These are phyloP conservation scores for Dactylorhiza incarnata DNA, from an alignment of 106 monocot genomes.

Conservation along the genomic window DNA sequence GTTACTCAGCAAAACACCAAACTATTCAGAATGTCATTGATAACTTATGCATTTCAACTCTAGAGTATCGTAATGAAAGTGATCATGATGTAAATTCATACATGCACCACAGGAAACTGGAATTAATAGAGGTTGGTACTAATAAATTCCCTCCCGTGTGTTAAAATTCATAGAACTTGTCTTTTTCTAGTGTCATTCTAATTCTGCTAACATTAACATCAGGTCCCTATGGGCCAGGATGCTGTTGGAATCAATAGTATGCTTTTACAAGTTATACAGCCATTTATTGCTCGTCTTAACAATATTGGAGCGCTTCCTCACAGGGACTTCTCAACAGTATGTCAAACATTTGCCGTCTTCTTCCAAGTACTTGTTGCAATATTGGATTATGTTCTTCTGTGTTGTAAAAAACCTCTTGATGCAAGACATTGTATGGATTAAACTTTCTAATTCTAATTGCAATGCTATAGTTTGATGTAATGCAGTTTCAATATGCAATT, in stretches of 20 bases:
- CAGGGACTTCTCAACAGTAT: constrained; percentile 67
- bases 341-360: constrained; percentile 6
- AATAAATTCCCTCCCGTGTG: neutral
- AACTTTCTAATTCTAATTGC: neutral
- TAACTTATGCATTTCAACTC: constrained; percentile 77
- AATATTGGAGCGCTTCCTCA: constrained; percentile 40
- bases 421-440: neutral
- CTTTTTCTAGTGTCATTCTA: neutral
- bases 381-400: neutral
- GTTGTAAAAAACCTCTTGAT: neutral
- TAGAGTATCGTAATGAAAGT: constrained; percentile 86
- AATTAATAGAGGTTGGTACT: constrained; percentile 61
- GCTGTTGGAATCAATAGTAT: constrained; percentile 48
- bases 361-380: neutral
- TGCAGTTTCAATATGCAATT: neutral
- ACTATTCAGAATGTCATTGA: constrained; percentile 82
- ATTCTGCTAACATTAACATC: constrained; percentile 17
- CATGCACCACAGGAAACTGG: constrained; percentile 64
- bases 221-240: constrained; percentile 73
- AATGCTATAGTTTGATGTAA: neutral
- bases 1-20: constrained; percentile 63
- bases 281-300: constrained; percentile 42
- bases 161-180: neutral
- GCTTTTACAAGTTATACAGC: constrained; percentile 64
- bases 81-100: constrained; percentile 76